Evolutionary conservation across 768 basidiomycete species (phyloP), one percentile per base, ranked within the genome.

Genomic region (Macrolepiota fuliginosa): DNA sequence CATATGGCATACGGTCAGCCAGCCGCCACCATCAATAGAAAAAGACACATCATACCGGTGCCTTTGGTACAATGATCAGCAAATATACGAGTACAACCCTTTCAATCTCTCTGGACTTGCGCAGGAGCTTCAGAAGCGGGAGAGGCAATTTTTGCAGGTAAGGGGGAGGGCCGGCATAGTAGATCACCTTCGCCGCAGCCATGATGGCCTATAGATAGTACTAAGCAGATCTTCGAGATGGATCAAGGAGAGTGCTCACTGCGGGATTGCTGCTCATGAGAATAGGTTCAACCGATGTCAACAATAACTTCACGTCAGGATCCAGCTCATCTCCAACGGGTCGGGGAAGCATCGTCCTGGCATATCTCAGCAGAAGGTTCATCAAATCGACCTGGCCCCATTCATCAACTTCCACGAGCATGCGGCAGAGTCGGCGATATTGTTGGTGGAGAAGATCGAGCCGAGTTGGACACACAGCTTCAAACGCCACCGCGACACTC

Each of bases 301-400:
- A 72, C 9, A 96, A 79, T 49, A 98, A 77, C 61, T 87, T 81
- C 37, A 96, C 73, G 71, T 98, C 96, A 39, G 77, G 71, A 70
- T 98, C 96, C 12, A 91, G 69, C 47, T 93, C 88, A 62, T 85
- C 84, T 19, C 73, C 65, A 1, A 72, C 73, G 10, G 92, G 89
- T 63, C 87, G 79, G 1, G 85, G 82, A 35, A 97, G 79, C 93
- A 96, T 96, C 0, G 82, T 83, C 54, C 96, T 78, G 2, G 85
- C 91, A 70, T 99, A 99, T 62, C 91, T 79, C 58, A 88, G 74
- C 35, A 99, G 80, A 13, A 98, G 79, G 47, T 88, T 83, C 63
- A 96, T 79, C 19, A 94, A 73, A 50, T 88, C 84, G 5, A 90
- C 84, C 72, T 98, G 97, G 0, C 94, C 95, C 97, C 97, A 99